Evolutionary conservation across 345 rosid species (phyloP).

Genomic region (Eucalyptus dawsonii): DNA sequence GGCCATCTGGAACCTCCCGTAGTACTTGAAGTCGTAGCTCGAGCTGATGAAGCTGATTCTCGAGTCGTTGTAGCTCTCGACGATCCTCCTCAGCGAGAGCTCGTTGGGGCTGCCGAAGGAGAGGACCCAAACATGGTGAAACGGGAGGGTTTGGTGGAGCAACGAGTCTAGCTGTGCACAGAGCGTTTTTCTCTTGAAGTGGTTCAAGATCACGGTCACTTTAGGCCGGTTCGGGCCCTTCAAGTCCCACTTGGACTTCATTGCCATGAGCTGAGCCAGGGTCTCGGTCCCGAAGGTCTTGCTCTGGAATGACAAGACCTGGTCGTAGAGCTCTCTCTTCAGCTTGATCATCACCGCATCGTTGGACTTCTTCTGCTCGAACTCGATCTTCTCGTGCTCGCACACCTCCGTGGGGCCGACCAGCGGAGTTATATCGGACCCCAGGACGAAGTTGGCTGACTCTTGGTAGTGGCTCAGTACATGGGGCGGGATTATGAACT

Average conservation of each 20-base stretch:
- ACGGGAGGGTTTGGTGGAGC: constrained; percentile 80
- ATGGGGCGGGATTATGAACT: constrained; percentile 55
- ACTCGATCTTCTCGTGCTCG: constrained; percentile 85
- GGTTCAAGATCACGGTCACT: constrained; percentile 81
- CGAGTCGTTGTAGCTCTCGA: constrained; percentile 70
- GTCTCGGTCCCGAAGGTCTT: constrained; percentile 58
- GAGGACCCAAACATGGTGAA: constrained; percentile 90
- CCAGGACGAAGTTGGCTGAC: constrained; percentile 16
- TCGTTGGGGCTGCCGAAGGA: constrained; percentile 92
- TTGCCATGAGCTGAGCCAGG: constrained; percentile 53
- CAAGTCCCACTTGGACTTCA: constrained; percentile 80
- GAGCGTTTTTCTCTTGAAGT: constrained; percentile 91
- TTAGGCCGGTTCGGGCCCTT: constrained; percentile 52
- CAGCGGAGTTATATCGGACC: constrained; percentile 15
- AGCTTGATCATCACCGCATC: constrained; percentile 69
- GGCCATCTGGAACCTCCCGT: constrained; percentile 94
- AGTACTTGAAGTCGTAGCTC: constrained; percentile 90
- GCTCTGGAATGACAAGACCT: constrained; percentile 49
- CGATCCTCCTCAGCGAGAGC: constrained; percentile 51
- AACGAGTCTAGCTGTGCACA: constrained; percentile 87
- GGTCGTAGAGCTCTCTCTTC: constrained; percentile 61
- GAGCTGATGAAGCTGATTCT: constrained; percentile 91
- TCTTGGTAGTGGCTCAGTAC: constrained; percentile 52
- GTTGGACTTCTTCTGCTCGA: constrained; percentile 76
- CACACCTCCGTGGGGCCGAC: constrained; percentile 44